Evolutionary conservation across 2,329 filamentous ascomycete species (phyloP).

Genomic region (Nigrospora osmanthi): DNA sequence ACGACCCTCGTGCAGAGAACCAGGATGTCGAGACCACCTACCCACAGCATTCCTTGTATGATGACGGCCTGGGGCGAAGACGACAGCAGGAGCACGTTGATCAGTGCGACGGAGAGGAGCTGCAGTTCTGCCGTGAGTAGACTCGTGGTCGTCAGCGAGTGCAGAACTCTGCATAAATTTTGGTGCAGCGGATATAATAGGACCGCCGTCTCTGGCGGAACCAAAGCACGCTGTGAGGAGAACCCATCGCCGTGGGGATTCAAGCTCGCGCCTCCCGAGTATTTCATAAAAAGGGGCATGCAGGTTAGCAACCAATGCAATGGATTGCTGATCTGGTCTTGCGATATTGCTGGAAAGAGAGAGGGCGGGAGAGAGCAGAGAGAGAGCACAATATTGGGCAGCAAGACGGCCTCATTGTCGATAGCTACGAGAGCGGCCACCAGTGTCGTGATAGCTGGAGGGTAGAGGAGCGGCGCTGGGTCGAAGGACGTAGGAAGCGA

Average conservation of each 20-base stretch:
- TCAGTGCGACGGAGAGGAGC: slow-evolving; percentile 71
- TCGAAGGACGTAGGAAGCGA: slow-evolving; percentile 72
- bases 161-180: slow-evolving; percentile 63
- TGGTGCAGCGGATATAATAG: slow-evolving; percentile 80
- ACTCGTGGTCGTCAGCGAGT: slow-evolving; percentile 81
- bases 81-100: slow-evolving; percentile 73
- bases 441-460: slow-evolving; percentile 65
- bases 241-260: not conserved
- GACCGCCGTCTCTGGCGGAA: slow-evolving; percentile 50
- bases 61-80: slow-evolving; percentile 77
- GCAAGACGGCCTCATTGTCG: slow-evolving; percentile 50
- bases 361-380: slow-evolving; percentile 68
- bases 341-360: slow-evolving; percentile 58
- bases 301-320: slow-evolving; percentile 76
- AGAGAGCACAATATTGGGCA: slow-evolving; percentile 77
- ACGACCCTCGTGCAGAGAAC: slow-evolving; percentile 67
- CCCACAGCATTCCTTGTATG: slow-evolving; percentile 77
- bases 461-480: slow-evolving; percentile 85
- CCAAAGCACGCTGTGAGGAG: slow-evolving; percentile 2
- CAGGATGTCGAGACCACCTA: slow-evolving; percentile 71
- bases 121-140: slow-evolving; percentile 82
- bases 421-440: slow-evolving; percentile 68
- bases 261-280: slow-evolving; percentile 9
- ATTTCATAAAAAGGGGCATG: slow-evolving; percentile 53
- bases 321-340: slow-evolving; percentile 49